Conservation (phyloP, 2,329 filamentous ascomycete genomes). For the Pseudocercospora crystallina region DNA sequence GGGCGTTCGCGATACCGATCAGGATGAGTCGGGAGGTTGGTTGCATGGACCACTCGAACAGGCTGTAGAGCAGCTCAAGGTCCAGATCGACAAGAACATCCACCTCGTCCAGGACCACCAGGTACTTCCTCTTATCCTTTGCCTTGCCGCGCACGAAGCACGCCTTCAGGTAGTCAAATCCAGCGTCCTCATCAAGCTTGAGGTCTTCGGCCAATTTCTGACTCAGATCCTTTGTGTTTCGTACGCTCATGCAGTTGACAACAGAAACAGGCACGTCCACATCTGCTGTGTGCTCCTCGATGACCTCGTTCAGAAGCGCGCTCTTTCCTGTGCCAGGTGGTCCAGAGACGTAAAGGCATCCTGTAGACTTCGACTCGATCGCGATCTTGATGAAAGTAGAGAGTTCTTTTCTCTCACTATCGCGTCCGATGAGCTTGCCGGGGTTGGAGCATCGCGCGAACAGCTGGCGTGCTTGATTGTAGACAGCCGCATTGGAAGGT, state of each 20-base stretch:
- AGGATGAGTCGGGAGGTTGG: conserved; percentile 76
- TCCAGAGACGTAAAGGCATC: conserved; percentile 92
- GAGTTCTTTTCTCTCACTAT: conserved; percentile 66
- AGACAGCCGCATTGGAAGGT: conserved; percentile 70
- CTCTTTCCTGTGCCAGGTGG: conserved; percentile 97
- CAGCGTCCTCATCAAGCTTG: conserved; percentile 61
- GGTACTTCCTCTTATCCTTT: conserved; percentile 58
- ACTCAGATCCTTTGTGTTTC: conserved; percentile 82
- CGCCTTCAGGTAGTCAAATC: conserved; percentile 65
- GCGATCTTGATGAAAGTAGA: conserved; percentile 66
- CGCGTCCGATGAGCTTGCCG: conserved; percentile 74
- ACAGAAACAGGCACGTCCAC: conserved; percentile 66
- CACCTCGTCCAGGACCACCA: conserved; percentile 93
- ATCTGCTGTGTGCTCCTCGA: conserved; percentile 56
- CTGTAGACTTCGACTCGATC: conserved; percentile 61
- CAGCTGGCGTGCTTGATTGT: conserved; percentile 81
- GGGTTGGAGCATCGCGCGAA: conserved; percentile 79
- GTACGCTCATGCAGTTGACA: conserved; percentile 97
- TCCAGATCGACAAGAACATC: conserved; percentile 90
- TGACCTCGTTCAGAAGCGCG: conserved; percentile 82
- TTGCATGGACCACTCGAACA: conserved; percentile 96
- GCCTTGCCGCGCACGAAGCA: conserved; percentile 65
- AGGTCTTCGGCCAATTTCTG: conserved; percentile 72
- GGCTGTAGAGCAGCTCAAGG: conserved; percentile 80
- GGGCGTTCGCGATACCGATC: conserved; percentile 91